Evolutionary conservation across 2,329 filamentous ascomycete species (phyloP), one percentile per base, ranked within the genome.

Genomic region (Aotearoamyces nothofagi): DNA sequence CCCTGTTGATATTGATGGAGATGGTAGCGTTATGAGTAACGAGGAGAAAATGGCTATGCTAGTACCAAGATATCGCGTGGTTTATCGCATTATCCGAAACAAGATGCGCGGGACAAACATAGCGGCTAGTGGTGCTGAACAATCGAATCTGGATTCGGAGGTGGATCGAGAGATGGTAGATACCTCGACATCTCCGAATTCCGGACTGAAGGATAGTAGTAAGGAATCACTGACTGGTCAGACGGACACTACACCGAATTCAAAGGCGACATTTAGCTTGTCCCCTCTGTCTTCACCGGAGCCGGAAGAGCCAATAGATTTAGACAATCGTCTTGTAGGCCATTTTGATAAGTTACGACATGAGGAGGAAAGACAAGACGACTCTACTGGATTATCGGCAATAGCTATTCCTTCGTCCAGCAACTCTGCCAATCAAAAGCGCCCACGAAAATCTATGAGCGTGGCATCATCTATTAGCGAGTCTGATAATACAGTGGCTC

Each of bases 1-100:
- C 26, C 24, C 31, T 9, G 33, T 32, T 14, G 16, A 35, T 17
- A 14, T 32, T 33, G 39, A 25, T 37, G 36, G 15, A 6, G 36
- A 27, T 29, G 40, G 34, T 8, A 37, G 33, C 9, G 24, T 28
- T 10, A 11, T 40, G 10, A 34, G 34, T 3, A 37, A 37, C 22
- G 33, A 41, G 15, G 33, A 42, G 15, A 36, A 32, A 20, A 17
- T 27, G 23, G 29, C 30, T 5, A 17, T 37, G 7, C 24, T 32
- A 33, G 6, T 42, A 32, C 27, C 39, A 39, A 31, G 43, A 44
- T 70, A 69, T 34, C 60, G 67, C 11, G 59, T 74, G 3, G 69
- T 76, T 0, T 76, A 75, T 40, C 61, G 60, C 17, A 61, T 70
- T 37, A 65, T 60, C 37, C 66, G 58, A 35, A 69, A 60, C 41